These are phyloP conservation scores for Xerocomus amazonicus DNA, from an alignment of 1,284 basidiomycete species.

Conservation along the genomic window DNA sequence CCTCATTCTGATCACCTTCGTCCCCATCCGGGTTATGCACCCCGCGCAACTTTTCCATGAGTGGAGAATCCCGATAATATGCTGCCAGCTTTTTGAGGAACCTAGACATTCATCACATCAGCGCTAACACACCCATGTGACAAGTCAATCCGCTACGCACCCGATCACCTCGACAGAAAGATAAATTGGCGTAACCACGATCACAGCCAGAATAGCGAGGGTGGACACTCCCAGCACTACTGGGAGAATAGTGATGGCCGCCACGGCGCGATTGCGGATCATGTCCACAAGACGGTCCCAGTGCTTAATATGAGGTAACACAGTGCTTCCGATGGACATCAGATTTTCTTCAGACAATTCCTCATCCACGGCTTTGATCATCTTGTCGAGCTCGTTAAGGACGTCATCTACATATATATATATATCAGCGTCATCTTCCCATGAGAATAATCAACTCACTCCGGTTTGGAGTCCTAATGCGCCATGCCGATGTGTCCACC, in stretches of 20 bases:
- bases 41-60: constrained; percentile 3
- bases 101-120: constrained; percentile 3
- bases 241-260: background rate
- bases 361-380: constrained; percentile 14
- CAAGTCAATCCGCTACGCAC: too few relatives aligned
- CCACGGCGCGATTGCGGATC: background rate
- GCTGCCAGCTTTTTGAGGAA: background rate
- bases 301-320: background rate
- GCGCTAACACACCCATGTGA: too few relatives aligned
- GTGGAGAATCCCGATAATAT: constrained; percentile 3
- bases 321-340: background rate
- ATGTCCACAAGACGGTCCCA: background rate
- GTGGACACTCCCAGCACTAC: background rate
- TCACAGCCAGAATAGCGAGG: background rate
- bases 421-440: too few relatives aligned
- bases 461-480: constrained; percentile 17
- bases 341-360: background rate
- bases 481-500: constrained; percentile 11
- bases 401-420: constrained; percentile 16
- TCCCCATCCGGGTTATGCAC: background rate
- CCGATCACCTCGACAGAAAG: too few relatives aligned
- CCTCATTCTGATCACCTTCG: background rate
- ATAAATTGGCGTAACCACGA: background rate
- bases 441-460: background rate
- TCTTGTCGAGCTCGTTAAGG: constrained; percentile 19